Evolutionary conservation across 257 asterid genomes (phyloP), one percentile per base, ranked within the genome.

Genomic region (Fraxinus anomala): DNA sequence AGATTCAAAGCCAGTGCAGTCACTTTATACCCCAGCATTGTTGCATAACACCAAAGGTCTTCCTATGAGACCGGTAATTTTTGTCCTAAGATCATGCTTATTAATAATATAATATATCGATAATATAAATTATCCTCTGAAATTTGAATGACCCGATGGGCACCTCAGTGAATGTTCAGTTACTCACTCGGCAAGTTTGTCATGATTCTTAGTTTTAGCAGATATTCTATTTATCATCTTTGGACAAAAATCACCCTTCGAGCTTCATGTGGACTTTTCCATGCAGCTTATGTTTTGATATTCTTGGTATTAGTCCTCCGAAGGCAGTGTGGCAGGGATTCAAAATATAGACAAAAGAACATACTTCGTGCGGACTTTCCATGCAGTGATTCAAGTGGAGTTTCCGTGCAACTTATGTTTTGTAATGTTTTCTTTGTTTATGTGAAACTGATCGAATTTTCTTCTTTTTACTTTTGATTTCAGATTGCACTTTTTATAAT

Each of bases 1-100:
- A 77, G 96, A 92, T 82, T 82, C 84, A 77, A 84, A 68, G 80
- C 81, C 87, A 63, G 40, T 40, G 78, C 89, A 89, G 68, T 80
- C 86, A 75, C 78, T 82, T 68, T 68, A 88, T 68, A 56, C 89
- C 77, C 96, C 96, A 54, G 96, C 98, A 37, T 40, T 83, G 79
- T 66, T 88, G 89, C 92, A 92, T 76, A 96, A 93, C 83, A 70
- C 92, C 77, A 96, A 93, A 82, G 99, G 99, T 86, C 96, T 96
- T 73, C 99, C 99, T 19, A 72, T 96, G 77, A 92, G 98, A 92
- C 90, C 70, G 85, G 99, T 93, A 93, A 74, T 82, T 84, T 68
- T 63, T 78, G 47, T 76, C 70, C 74, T 44, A 63, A 72, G 75
- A 78, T 19, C 37, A 6, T 26, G 67, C 34, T 59, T 6, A 23